These are phyloP conservation scores for Trichosanthes truncata DNA, from an alignment of 306 rosid genomes.

Conservation along the genomic window DNA sequence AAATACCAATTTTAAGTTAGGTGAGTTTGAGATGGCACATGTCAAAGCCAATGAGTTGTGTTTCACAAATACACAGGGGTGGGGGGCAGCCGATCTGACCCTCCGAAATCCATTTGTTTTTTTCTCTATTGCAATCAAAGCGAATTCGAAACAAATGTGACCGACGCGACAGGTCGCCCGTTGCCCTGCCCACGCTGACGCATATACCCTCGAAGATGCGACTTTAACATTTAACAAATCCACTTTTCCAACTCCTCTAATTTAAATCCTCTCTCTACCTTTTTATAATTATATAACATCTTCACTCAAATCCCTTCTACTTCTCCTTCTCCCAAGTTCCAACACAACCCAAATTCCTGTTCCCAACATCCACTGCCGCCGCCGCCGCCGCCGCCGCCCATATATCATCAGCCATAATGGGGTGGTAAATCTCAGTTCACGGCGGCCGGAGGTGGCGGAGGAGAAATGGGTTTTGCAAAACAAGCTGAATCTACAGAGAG, in stretches of 20 bases:
- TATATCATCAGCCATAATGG: not conserved
- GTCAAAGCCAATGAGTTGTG: too few relatives aligned
- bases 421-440: not conserved
- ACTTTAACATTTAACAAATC: not conserved
- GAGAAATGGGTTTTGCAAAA: not conserved
- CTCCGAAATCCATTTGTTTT: too few relatives aligned
- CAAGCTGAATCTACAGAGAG: not conserved
- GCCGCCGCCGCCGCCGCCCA: not conserved
- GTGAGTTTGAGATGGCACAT: too few relatives aligned
- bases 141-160: not conserved
- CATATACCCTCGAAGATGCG: slow-evolving; percentile 7
- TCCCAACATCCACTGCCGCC: not conserved
- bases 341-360: not conserved
- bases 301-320: not conserved
- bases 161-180: not conserved
- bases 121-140: not conserved
- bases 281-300: not conserved
- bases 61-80: too few relatives aligned
- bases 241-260: not conserved
- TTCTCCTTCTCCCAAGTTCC: too few relatives aligned
- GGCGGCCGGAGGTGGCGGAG: slow-evolving; percentile 2
- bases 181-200: not conserved
- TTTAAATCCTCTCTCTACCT: not conserved
- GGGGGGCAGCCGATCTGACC: too few relatives aligned
- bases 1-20: too few relatives aligned